A percentile compares a stretch with the other conserved stretches of the same genome.
Conservation (phyloP, 2,329 filamentous ascomycete genomes). For the Fusarium dimerum region DNA sequence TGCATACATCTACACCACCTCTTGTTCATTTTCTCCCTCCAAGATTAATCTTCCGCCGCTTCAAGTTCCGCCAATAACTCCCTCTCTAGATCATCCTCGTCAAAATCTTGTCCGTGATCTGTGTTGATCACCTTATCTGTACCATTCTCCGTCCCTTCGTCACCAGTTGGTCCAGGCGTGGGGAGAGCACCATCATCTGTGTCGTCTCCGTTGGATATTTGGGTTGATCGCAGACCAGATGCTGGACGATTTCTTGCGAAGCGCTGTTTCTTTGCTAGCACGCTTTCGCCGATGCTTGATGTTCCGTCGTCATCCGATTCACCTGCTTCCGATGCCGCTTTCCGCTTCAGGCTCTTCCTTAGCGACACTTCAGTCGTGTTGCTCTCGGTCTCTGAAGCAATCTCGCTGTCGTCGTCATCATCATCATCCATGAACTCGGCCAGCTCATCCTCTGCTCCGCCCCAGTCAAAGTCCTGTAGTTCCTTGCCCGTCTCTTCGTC, state of each 20-base stretch:
- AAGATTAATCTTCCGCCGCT: slow-evolving; percentile 30
- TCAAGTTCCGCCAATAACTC: slow-evolving; percentile 64
- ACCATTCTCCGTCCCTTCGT: slow-evolving; percentile 33
- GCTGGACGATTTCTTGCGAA: slow-evolving; percentile 46
- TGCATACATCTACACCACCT: slow-evolving; percentile 11
- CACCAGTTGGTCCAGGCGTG: slow-evolving; percentile 40
- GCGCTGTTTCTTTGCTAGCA: slow-evolving; percentile 53
- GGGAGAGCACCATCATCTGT: slow-evolving; percentile 39
- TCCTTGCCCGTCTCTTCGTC: slow-evolving; percentile 41
- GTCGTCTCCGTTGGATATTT: slow-evolving; percentile 41
- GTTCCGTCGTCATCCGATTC: slow-evolving; percentile 36
- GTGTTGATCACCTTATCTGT: slow-evolving; percentile 12
- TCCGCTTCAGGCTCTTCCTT: slow-evolving; percentile 36
- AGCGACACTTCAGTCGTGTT: slow-evolving; percentile 27
- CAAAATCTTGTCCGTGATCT: slow-evolving; percentile 42
- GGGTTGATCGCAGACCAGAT: slow-evolving; percentile 48
- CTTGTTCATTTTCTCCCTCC: slow-evolving; percentile 6
- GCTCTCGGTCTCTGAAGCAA: slow-evolving; percentile 31
- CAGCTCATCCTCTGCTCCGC: slow-evolving; percentile 69
- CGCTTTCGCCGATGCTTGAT: slow-evolving; percentile 38
- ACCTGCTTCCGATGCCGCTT: slow-evolving; percentile 31
- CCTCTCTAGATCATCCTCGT: slow-evolving; percentile 61
- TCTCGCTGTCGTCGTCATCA: slow-evolving; percentile 47
- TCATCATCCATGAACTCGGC: slow-evolving; percentile 69
- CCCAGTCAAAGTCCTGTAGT: slow-evolving; percentile 62